phyloP scores from a whole-genome alignment of 2,329 filamentous ascomycete genomes.

The Xylaria sp. region DNA sequence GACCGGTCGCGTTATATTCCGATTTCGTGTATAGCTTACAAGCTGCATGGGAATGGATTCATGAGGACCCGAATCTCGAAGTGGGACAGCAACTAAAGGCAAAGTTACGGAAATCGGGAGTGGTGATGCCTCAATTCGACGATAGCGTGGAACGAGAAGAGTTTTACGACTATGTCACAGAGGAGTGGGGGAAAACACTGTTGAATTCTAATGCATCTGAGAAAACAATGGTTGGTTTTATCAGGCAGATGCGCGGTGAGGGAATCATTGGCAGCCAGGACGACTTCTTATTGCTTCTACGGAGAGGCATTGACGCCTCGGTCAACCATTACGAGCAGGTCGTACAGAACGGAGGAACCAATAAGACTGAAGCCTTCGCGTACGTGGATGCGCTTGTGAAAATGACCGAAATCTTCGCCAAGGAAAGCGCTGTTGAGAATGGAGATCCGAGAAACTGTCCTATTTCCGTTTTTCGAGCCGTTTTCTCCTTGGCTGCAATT shows the following conservation, averaged over 20 bases:
- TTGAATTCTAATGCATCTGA: constrained; percentile 81
- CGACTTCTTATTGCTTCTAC: constrained; percentile 81
- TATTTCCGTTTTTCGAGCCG: constrained; percentile 77
- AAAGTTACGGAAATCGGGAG: constrained; percentile 60
- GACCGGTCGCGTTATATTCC: constrained; percentile 80
- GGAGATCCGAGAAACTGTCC: constrained; percentile 70
- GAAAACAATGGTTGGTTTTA: constrained; percentile 77
- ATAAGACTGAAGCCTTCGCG: constrained; percentile 65
- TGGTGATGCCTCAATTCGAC: constrained; percentile 58
- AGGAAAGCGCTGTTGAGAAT: constrained; percentile 72
- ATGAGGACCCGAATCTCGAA: constrained; percentile 72
- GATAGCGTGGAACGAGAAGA: constrained; percentile 72
- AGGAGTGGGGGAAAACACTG: constrained; percentile 89
- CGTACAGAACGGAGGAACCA: constrained; percentile 66
- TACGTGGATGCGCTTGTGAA: constrained; percentile 84
- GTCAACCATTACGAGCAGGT: constrained; percentile 81
- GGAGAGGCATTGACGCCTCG: constrained; percentile 82
- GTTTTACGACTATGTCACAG: constrained; percentile 93
- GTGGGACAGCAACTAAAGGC: constrained; percentile 77
- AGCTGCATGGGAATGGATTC: constrained; percentile 82
- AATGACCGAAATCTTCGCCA: constrained; percentile 79
- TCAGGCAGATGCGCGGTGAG: constrained; percentile 82
- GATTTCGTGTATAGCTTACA: constrained; percentile 88
- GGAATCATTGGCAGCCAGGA: constrained; percentile 78
- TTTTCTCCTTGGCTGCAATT: constrained; percentile 80